These are phyloP conservation scores for Fusarium napiforme DNA, from an alignment of 2,329 filamentous ascomycete genomes.

Conservation along the genomic window DNA sequence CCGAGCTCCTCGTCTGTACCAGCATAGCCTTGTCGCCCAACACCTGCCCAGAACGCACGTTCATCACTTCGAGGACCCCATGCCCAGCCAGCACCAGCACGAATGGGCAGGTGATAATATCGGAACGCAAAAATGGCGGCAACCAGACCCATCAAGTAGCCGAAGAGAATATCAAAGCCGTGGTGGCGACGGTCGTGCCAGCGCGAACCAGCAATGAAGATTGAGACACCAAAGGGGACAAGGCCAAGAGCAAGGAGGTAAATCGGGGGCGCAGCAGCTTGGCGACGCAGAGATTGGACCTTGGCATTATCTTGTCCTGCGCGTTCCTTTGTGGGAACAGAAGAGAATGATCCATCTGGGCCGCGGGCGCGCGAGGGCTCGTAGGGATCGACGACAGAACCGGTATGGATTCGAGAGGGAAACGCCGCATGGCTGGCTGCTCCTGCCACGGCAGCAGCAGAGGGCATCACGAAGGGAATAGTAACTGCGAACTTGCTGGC, in stretches of 20 bases:
- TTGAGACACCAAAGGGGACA: slow-evolving; percentile 76
- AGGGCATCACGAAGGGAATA: slow-evolving; percentile 73
- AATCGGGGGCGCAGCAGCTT: slow-evolving; percentile 83
- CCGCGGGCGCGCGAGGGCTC: slow-evolving; percentile 44
- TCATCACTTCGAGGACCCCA: slow-evolving; percentile 82
- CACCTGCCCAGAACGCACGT: slow-evolving; percentile 82
- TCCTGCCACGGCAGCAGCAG: slow-evolving; percentile 58
- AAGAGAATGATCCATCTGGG: slow-evolving; percentile 34
- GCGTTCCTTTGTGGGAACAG: slow-evolving; percentile 41
- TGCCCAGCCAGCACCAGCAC: slow-evolving; percentile 82
- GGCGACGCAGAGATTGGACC: slow-evolving; percentile 63
- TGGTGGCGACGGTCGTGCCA: slow-evolving; percentile 92
- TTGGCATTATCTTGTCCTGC: slow-evolving; percentile 47
- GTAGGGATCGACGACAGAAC: slow-evolving; percentile 51
- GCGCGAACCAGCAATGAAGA: slow-evolving; percentile 86
- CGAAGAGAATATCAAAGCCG: slow-evolving; percentile 91
- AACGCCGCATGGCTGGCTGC: slow-evolving; percentile 74
- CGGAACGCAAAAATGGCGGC: slow-evolving; percentile 81
- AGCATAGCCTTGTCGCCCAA: slow-evolving; percentile 69
- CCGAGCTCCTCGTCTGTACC: slow-evolving; percentile 51
- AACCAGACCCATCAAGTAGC: slow-evolving; percentile 79
- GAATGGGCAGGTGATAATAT: slow-evolving; percentile 85
- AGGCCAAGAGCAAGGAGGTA: slow-evolving; percentile 78
- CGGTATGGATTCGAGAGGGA: slow-evolving; percentile 70
- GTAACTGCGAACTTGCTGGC: slow-evolving; percentile 83